Evolutionary conservation across 305 asterid genomes (phyloP).

Genomic region (Fraxinus xanthoxyloides): DNA sequence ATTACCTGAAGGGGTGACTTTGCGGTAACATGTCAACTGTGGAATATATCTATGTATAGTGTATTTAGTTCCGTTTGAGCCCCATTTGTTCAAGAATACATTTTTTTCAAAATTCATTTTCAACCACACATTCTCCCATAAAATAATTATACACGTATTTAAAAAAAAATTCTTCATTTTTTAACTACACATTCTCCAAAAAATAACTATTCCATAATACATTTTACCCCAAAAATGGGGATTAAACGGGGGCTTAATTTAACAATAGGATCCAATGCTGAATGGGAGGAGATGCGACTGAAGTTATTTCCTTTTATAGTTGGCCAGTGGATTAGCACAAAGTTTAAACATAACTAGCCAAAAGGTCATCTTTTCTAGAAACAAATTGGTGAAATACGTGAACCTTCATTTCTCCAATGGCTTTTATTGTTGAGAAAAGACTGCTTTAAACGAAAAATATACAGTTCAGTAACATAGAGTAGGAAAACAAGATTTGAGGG

Average conservation of each 20-base stretch:
- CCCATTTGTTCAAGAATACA: not conserved
- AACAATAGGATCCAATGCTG: not conserved
- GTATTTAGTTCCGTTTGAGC: not conserved
- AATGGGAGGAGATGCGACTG: not conserved
- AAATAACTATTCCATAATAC: not conserved
- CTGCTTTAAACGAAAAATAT: not conserved
- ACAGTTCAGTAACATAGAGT: not conserved
- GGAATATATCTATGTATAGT: not conserved
- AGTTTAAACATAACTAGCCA: not conserved
- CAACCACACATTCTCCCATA: not conserved
- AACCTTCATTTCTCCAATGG: not conserved
- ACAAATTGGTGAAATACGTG: not conserved
- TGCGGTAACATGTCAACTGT: not conserved
- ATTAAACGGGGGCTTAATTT: not conserved
- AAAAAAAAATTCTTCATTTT: too few relatives aligned
- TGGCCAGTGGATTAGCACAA: not conserved
- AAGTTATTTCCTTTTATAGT: not conserved
- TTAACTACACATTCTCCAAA: not conserved
- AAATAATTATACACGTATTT: not conserved
- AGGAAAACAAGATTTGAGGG: not conserved
- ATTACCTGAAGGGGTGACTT: constrained; percentile 1
- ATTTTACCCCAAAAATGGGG: not conserved
- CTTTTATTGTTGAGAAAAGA: not conserved
- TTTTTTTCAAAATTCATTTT: not conserved
- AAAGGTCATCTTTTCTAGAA: not conserved